Conservation (phyloP, 768 basidiomycete species). For the Boletellus ananiceps region DNA sequence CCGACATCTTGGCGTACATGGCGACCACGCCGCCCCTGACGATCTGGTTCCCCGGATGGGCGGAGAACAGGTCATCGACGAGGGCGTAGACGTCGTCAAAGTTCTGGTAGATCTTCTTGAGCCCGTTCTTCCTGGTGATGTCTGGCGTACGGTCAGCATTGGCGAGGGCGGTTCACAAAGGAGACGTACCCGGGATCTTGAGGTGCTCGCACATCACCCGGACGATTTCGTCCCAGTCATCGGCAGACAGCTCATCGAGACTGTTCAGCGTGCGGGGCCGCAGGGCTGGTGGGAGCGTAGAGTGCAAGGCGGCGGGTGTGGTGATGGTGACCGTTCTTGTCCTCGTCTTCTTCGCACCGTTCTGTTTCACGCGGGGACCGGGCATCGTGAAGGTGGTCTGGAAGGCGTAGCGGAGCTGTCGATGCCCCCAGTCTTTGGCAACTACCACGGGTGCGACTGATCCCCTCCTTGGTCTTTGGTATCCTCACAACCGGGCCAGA, state of each 20-base stretch:
- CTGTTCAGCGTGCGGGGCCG: conserved; percentile 8
- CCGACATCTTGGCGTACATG: conserved; percentile 58
- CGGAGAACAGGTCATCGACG: conserved; percentile 44
- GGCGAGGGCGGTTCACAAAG: background rate
- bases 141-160: background rate
- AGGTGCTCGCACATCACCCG: conserved; percentile 46
- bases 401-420: no score
- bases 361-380: conserved; percentile 24
- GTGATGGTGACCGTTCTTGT: conserved; percentile 2
- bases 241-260: conserved; percentile 29
- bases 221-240: conserved; percentile 47
- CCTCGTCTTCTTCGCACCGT: conserved; percentile 17
- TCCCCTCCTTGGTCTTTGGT: background rate
- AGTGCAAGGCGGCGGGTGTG: background rate
- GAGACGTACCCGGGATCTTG: conserved; percentile 47
- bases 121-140: conserved; percentile 43
- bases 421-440: conserved; percentile 47
- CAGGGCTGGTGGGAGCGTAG: conserved; percentile 14
- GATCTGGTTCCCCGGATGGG: conserved; percentile 39
- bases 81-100: conserved; percentile 47
- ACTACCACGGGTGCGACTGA: conserved; percentile 61
- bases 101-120: conserved; percentile 57
- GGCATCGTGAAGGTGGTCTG: conserved; percentile 15
- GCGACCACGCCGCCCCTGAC: conserved; percentile 49
- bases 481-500: conserved; percentile 29